Conservation (phyloP, 495 filamentous ascomycete genomes). For the Hyaloscypha variabilis region DNA sequence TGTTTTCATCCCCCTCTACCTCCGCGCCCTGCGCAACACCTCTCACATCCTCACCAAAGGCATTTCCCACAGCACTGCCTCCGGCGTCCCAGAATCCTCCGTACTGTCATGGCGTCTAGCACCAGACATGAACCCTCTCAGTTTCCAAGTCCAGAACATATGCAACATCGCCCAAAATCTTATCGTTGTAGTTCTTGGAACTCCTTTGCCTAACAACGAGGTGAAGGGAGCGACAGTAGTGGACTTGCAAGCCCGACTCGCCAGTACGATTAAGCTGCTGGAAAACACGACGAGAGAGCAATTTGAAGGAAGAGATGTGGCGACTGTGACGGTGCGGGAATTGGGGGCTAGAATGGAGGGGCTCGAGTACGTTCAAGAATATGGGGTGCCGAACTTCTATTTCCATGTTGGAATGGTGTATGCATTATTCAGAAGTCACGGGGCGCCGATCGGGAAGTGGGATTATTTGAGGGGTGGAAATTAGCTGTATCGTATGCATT, state of each 20-base stretch:
- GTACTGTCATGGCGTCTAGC: slow-evolving; percentile 19
- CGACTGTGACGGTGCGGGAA: slow-evolving; percentile 1
- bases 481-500: too few relatives aligned
- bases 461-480: slow-evolving; percentile 17
- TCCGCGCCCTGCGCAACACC: slow-evolving; percentile 17
- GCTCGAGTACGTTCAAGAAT: slow-evolving; percentile 14
- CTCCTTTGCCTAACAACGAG: not conserved
- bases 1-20: slow-evolving; percentile 14
- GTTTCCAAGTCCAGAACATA: slow-evolving; percentile 15
- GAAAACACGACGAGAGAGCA: slow-evolving; percentile 11
- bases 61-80: slow-evolving; percentile 11
- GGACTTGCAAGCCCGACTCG: not conserved
- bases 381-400: slow-evolving; percentile 16
- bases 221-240: not conserved
- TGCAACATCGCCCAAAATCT: slow-evolving; percentile 17
- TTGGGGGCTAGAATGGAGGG: slow-evolving; percentile 8
- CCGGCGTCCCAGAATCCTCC: slow-evolving; percentile 25
- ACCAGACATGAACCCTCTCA: slow-evolving; percentile 24
- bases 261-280: slow-evolving; percentile 4
- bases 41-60: slow-evolving; percentile 28
- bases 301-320: slow-evolving; percentile 11
- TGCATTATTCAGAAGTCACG: slow-evolving; percentile 15
- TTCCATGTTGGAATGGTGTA: slow-evolving; percentile 18
- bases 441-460: slow-evolving; percentile 14
- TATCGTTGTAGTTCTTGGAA: slow-evolving; percentile 8